Evolutionary conservation across 2,329 filamentous ascomycete species (phyloP).

Genomic region (Macrophomina pseudophaseolina): DNA sequence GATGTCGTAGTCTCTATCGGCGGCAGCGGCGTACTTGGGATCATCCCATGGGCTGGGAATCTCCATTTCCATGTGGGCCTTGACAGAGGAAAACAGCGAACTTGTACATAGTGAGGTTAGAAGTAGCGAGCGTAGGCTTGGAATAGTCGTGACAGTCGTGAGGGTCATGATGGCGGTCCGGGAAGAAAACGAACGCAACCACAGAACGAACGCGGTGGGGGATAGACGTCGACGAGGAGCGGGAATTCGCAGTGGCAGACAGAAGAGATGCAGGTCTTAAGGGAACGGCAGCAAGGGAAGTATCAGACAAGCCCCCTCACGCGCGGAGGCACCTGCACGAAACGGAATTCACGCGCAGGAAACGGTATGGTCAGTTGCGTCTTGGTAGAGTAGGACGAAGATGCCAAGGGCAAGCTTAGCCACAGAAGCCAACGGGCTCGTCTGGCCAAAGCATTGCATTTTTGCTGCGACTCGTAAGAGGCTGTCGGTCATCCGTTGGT

Average conservation of each 20-base stretch:
- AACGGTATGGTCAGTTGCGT: slow-evolving; percentile 13
- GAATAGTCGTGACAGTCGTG: background rate
- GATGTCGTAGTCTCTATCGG: slow-evolving; percentile 71
- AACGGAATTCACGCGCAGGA: slow-evolving; percentile 21
- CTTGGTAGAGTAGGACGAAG: slow-evolving; percentile 19
- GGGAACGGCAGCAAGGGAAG: slow-evolving; percentile 21
- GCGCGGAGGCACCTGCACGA: slow-evolving; percentile 7
- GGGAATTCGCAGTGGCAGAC: background rate
- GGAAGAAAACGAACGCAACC: slow-evolving; percentile 3
- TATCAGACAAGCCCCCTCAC: slow-evolving; percentile 9
- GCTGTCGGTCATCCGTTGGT: slow-evolving; percentile 8
- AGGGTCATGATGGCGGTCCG: slow-evolving; percentile 17
- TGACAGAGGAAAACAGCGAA: slow-evolving; percentile 2
- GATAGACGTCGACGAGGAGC: background rate
- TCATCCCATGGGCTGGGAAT: slow-evolving; percentile 60
- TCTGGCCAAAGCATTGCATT: slow-evolving; percentile 22
- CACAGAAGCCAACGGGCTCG: slow-evolving; percentile 6
- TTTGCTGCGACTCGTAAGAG: slow-evolving; percentile 3
- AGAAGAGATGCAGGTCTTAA: slow-evolving; percentile 24
- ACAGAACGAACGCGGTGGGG: slow-evolving; percentile 24
- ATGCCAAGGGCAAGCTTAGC: slow-evolving; percentile 12
- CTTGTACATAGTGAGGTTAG: slow-evolving; percentile 17
- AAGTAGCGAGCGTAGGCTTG: slow-evolving; percentile 19
- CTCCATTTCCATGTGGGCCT: slow-evolving; percentile 62
- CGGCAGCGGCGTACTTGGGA: slow-evolving; percentile 51